These are phyloP conservation scores for Pseudocercospora crystallina DNA, from an alignment of 2,329 filamentous ascomycete species.

Conservation along the genomic window DNA sequence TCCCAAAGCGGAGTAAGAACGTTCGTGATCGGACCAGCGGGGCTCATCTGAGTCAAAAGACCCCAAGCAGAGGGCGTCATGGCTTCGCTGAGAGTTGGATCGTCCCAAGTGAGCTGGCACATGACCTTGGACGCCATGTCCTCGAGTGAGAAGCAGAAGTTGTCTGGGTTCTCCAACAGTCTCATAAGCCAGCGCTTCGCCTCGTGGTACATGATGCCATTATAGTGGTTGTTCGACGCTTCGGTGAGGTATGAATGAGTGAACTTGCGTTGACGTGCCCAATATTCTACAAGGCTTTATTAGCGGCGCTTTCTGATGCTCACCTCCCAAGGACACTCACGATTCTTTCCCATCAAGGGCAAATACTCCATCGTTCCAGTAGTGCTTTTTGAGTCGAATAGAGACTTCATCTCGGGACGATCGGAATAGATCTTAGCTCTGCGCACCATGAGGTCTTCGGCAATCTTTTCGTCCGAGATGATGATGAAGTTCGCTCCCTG, in stretches of 20 bases:
- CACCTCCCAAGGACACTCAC: slow-evolving; percentile 38
- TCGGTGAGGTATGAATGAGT: slow-evolving; percentile 54
- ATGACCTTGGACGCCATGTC: slow-evolving; percentile 61
- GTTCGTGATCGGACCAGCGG: slow-evolving; percentile 59
- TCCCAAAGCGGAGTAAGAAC: slow-evolving; percentile 57
- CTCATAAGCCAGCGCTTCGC: slow-evolving; percentile 54
- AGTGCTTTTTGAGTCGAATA: slow-evolving; percentile 57
- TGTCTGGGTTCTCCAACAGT: slow-evolving; percentile 51
- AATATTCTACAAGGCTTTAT: slow-evolving; percentile 46
- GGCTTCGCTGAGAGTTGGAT: slow-evolving; percentile 49
- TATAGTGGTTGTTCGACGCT: slow-evolving; percentile 45
- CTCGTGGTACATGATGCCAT: slow-evolving; percentile 54
- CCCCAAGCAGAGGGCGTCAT: slow-evolving; percentile 56
- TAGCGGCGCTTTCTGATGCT: slow-evolving; percentile 1
- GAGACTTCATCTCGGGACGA: slow-evolving; percentile 49
- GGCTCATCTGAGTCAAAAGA: slow-evolving; percentile 59
- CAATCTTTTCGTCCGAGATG: slow-evolving; percentile 53
- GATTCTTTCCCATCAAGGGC: slow-evolving; percentile 57
- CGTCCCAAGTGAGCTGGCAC: slow-evolving; percentile 56
- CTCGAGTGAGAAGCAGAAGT: slow-evolving; percentile 53
- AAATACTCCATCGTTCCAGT: slow-evolving; percentile 58
- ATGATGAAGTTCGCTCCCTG: slow-evolving; percentile 46
- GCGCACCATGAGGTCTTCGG: slow-evolving; percentile 55
- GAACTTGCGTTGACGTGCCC: slow-evolving; percentile 55
- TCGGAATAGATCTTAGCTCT: slow-evolving; percentile 55